Evolutionary conservation across 225 moss, liverwort and hornwort genomes (phyloP), one percentile per base, ranked within the genome.

Genomic region (Marchantia polymorpha): DNA sequence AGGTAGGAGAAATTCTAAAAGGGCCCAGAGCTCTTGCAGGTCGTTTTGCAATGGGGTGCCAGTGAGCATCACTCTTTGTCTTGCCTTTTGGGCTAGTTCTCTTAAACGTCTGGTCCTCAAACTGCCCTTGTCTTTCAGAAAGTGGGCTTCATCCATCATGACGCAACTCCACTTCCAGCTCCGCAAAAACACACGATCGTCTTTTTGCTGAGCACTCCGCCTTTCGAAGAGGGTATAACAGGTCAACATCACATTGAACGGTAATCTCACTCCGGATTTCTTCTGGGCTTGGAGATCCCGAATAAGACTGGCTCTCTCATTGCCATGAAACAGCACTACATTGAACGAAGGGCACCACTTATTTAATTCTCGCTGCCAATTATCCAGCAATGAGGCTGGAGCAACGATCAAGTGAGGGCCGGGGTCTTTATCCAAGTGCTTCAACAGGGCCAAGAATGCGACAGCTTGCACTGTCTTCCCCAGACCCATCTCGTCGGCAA

Each of bases 391-490:
- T 77, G 96, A 97, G 69, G 96, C 94, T 79, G 96, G 96, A 77
- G 92, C 90, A 67, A 97, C 96, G 23, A 97, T 83, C 83, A 97
- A 89, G 86, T 97, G 96, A 80, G 96, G 96, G 63, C 96, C 96
- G 20, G 90, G 83, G 78, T 97, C 94, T 46, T 90, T 86, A 80
- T 97, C 96, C 79, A 94, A 84, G 78, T 97, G 92, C 86, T 89
- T 93, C 71, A 97, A 82, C 51, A 97, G 86, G 75, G 96, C 96
- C 83, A 97, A 86, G 82, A 85, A 97, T 56, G 93, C 90, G 77
- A 94, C 94, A 74, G 96, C 96, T 87, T 97, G 96, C 53, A 97
- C 96, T 75, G 96, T 94, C 85, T 97, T 97, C 31, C 96, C 94
- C 7, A 97, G 93, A 65, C 96, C 96, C 96, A 94, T 97, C 90